These are phyloP conservation scores for Forsythia viridissima DNA, from an alignment of 257 asterid species.

Conservation along the genomic window DNA sequence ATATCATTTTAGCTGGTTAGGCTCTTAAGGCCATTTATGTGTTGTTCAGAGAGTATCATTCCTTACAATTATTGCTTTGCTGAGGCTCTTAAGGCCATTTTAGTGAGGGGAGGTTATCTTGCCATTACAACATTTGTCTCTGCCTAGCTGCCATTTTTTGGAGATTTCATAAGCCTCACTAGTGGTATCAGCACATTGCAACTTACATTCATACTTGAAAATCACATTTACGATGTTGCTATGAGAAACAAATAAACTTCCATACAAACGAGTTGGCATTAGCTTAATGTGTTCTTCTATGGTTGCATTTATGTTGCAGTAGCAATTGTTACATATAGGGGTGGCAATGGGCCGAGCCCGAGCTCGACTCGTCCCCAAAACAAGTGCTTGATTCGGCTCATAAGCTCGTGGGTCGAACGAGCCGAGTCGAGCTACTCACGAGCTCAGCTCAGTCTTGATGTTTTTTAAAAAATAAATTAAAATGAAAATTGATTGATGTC, in stretches of 20 bases:
- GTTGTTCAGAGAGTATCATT: conserved; percentile 44
- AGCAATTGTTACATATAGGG: no score
- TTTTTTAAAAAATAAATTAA: no score
- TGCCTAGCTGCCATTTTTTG: conserved; percentile 87
- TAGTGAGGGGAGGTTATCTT: conserved; percentile 87
- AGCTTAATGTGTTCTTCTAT: conserved; percentile 73
- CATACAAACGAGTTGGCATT: conserved; percentile 81
- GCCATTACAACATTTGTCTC: conserved; percentile 68
- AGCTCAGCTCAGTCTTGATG: no score
- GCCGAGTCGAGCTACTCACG: no score
- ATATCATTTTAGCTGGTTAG: conserved; percentile 75
- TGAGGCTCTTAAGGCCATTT: conserved; percentile 82
- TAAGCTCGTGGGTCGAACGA: no score
- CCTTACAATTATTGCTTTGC: conserved; percentile 25
- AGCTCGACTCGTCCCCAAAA: no score
- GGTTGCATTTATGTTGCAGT: conserved; percentile 62
- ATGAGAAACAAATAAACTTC: conserved; percentile 46
- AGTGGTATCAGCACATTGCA: conserved; percentile 95
- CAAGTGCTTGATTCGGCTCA: no score
- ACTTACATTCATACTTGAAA: conserved; percentile 89
- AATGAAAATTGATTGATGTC: no score
- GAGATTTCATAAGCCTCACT: conserved; percentile 97
- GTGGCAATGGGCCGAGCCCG: no score
- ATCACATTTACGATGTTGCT: conserved; percentile 92
- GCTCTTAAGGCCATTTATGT: conserved; percentile 87